A percentile compares a stretch with the other conserved stretches of the same genome.
Evolutionary conservation across 352 stramenopile genomes (phyloP).

Genomic region (Globisporangium cederbergense): DNA sequence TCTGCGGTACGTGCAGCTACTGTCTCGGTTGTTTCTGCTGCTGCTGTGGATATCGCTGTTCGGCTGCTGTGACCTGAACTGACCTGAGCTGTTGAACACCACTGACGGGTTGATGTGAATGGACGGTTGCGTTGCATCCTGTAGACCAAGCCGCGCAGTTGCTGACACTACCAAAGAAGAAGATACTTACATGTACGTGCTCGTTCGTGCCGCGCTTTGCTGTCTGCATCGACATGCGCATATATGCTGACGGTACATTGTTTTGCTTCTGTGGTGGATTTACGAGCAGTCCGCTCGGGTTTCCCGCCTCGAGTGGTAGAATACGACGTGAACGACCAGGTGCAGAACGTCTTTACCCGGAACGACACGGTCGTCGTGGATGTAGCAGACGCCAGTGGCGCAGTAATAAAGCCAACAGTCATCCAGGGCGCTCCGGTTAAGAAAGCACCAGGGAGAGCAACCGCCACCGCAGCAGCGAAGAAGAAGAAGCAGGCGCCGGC

Average conservation of each 20-base stretch:
- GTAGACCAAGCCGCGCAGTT: slow-evolving; percentile 41
- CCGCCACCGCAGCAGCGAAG: background rate
- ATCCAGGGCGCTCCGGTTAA: slow-evolving; percentile 16
- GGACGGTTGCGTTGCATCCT: slow-evolving; percentile 3
- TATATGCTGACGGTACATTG: background rate
- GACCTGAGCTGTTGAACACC: background rate
- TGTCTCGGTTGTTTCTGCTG: background rate
- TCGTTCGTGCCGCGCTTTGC: background rate
- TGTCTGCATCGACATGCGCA: background rate
- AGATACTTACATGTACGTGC: slow-evolving; percentile 48
- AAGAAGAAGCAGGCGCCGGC: slow-evolving; percentile 7
- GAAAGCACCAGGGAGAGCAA: slow-evolving; percentile 6
- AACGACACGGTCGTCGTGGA: slow-evolving; percentile 77
- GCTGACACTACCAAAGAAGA: slow-evolving; percentile 38
- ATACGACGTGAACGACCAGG: slow-evolving; percentile 28
- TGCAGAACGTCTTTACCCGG: slow-evolving; percentile 50
- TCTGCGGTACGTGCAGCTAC: slow-evolving; percentile 41
- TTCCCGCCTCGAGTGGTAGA: slow-evolving; percentile 56
- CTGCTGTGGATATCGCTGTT: background rate
- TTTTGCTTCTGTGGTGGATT: background rate
- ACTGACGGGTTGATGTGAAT: background rate
- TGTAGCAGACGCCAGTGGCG: slow-evolving; percentile 10
- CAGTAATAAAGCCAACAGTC: slow-evolving; percentile 15
- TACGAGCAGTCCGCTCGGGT: slow-evolving; percentile 47
- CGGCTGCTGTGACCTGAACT: background rate